Base-by-base conservation (phyloP, 2,329 filamentous ascomycete genomes). In the Aphanocladium album region DNA sequence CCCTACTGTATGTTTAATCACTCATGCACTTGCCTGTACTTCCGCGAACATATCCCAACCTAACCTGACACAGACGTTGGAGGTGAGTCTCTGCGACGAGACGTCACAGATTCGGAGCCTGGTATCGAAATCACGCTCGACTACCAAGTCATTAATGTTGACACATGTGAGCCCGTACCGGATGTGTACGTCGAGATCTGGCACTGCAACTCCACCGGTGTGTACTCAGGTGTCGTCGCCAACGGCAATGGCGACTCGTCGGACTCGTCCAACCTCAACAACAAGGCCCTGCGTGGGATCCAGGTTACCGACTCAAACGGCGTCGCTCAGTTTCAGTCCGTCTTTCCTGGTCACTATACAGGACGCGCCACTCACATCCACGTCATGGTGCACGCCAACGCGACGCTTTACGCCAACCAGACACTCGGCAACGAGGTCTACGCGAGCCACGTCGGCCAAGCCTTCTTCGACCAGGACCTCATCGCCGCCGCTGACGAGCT, bases 381-480 rank as follows among this genome's bases (percentile, higher is more conserved):
- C 62, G 57, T 75, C 37, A 65, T 75, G 52, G 69, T 78, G 76
- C 70, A 76, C 63, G 66, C 71, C 52, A 74, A 74, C 55, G 72
- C 72, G 2, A 72, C 71, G 9, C 61, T 70, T 3, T 64, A 69
- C 17, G 51, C 65, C 35, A 76, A 76, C 65, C 63, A 69, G 37
- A 76, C 74, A 1, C 69, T 76, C 5, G 69, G 70, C 21, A 70
- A 68, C 33, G 68, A 72, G 0, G 70, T 69, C 47, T 72, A 72
- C 37, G 78, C 83, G 57, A 80, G 82, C 9, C 83, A 88, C 70
- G 79, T 88, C 33, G 85, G 85, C n/a, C 85, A 89, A 70, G 71
- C 85, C 59, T 88, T 85, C 74, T 84, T 86, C 68, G 83, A 87
- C 70, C 81, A 87, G 67, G 76, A 77, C 58, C 78, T 88, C 37